A percentile compares a stretch with the other conserved stretches of the same genome.
These are phyloP conservation scores for Solanum hybrid DNA, from an alignment of 305 asterid species.

Conservation along the genomic window DNA sequence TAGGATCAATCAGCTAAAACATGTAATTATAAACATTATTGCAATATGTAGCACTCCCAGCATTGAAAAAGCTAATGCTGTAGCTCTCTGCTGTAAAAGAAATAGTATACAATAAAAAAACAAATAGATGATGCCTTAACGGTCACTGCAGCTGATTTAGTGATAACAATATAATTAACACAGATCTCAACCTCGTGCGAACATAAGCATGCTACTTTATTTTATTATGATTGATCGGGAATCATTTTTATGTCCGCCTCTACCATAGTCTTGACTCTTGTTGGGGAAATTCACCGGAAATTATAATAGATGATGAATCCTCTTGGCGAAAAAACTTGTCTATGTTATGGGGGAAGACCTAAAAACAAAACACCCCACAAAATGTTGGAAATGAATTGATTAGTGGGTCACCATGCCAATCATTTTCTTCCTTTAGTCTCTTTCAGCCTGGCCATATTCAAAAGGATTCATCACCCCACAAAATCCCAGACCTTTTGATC, in stretches of 20 bases:
- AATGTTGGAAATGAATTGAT: conserved; percentile 1
- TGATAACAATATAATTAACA: not conserved
- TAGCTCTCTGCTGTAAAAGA: not conserved
- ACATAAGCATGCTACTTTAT: not conserved
- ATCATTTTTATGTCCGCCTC: not conserved
- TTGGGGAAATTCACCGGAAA: not conserved
- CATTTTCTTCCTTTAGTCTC: not conserved
- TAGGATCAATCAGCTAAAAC: not conserved
- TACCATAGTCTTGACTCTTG: not conserved
- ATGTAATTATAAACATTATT: not conserved
- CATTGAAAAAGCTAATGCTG: not conserved
- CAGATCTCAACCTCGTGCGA: not conserved
- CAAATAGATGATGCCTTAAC: not conserved
- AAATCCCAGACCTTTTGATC: not conserved
- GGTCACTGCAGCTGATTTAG: not conserved
- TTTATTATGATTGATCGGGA: not conserved
- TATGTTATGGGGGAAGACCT: not conserved
- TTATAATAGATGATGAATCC: not conserved
- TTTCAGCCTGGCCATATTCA: not conserved
- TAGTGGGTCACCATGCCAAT: not conserved
- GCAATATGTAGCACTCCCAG: not conserved
- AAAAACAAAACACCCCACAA: not conserved
- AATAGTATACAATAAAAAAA: not conserved
- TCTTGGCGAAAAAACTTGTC: not conserved
- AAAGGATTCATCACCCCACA: not conserved